A percentile compares a stretch with the other conserved stretches of the same genome.
Conservation (phyloP, 2,329 filamentous ascomycete species). For the Chrysosporium keratinophilum region DNA sequence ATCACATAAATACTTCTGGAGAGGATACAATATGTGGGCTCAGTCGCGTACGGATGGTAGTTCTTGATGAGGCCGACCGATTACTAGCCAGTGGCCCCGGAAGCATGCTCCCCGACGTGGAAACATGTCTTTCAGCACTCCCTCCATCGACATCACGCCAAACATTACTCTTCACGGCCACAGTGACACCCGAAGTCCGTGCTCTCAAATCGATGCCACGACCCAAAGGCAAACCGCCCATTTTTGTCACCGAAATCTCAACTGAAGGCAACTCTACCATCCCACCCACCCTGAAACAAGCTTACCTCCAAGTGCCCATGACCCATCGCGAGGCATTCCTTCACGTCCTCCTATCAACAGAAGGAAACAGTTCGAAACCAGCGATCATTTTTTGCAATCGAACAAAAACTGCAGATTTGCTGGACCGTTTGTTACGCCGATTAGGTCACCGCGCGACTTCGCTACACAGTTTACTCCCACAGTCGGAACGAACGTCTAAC, state of each 20-base stretch:
- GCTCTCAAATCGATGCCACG: constrained; percentile 69
- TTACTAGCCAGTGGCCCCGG: constrained; percentile 64
- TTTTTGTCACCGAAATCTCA: constrained; percentile 83
- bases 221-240: constrained; percentile 57
- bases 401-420: constrained; percentile 73
- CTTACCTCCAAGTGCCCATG: constrained; percentile 76
- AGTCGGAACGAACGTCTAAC: constrained; percentile 76
- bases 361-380: constrained; percentile 61
- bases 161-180: constrained; percentile 91
- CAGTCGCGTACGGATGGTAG: constrained; percentile 67
- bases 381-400: constrained; percentile 93
- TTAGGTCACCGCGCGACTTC: constrained; percentile 85
- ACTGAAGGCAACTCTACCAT: constrained; percentile 58
- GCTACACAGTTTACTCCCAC: constrained; percentile 76
- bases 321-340: constrained; percentile 93
- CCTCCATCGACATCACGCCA: constrained; percentile 72
- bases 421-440: constrained; percentile 77
- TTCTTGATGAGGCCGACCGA: constrained; percentile 92
- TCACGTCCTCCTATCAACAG: constrained; percentile 75
- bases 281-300: constrained; percentile 69
- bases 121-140: constrained; percentile 72
- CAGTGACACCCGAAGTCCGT: constrained; percentile 82
- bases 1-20: constrained; percentile 85
- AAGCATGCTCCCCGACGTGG: constrained; percentile 89
- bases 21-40: constrained; percentile 81